These are phyloP conservation scores for Rachicladosporium sp. DNA, from an alignment of 2,329 filamentous ascomycete species.

Conservation along the genomic window DNA sequence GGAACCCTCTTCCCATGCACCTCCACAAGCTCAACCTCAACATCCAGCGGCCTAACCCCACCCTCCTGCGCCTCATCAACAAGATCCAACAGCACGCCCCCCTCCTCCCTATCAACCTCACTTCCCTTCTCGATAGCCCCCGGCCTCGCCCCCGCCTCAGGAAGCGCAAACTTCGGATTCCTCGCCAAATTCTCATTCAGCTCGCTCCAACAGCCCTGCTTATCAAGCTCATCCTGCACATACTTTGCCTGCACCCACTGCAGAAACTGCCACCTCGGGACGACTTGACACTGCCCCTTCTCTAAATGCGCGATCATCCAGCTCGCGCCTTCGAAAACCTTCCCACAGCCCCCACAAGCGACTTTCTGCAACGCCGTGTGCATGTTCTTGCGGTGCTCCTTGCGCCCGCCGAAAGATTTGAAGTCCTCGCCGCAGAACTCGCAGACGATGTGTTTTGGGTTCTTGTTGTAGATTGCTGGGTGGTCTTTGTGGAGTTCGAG, in stretches of 20 bases:
- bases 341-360: conserved; percentile 40
- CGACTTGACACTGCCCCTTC: conserved; percentile 35
- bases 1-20: conserved; percentile 1
- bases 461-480: conserved; percentile 8
- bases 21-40: conserved; percentile 7
- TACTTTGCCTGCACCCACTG: conserved; percentile 40
- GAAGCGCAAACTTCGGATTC: conserved; percentile 3
- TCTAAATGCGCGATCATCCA: conserved; percentile 44
- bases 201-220: conserved; percentile 10
- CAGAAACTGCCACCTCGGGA: conserved; percentile 32
- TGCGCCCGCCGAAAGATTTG: conserved; percentile 38
- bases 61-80: conserved; percentile 9
- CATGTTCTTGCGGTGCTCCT: conserved; percentile 40
- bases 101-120: conserved; percentile 13
- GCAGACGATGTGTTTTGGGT: conserved; percentile 38
- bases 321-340: conserved; percentile 36
- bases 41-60: conserved; percentile 7
- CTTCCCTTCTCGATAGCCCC: conserved; percentile 9
- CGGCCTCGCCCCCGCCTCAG: background rate
- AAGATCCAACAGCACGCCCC: conserved; percentile 10
- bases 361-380: conserved; percentile 40
- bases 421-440: conserved; percentile 46
- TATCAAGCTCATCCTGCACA: conserved; percentile 28
- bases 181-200: conserved; percentile 12
- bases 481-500: conserved; percentile 11